Conservation (phyloP, 805 yeast genomes). For the Pichia deserticola region DNA sequence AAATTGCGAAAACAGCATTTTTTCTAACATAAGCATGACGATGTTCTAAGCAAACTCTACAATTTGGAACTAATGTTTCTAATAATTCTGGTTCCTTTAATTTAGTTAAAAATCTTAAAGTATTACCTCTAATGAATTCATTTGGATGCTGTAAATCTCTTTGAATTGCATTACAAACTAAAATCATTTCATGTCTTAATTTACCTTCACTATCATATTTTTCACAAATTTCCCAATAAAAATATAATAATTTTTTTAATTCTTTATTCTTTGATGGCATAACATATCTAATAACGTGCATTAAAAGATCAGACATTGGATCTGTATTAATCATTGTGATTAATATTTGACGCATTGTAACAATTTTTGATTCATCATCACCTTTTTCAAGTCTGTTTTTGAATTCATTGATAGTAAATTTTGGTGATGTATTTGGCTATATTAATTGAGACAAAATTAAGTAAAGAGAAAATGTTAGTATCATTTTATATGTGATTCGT, state of each 20-base stretch:
- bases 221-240: conserved; percentile 97
- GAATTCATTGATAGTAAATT: conserved; percentile 64
- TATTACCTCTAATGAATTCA: conserved; percentile 93
- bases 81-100: conserved; percentile 87
- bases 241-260: conserved; percentile 84
- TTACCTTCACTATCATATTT: conserved; percentile 83
- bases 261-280: conserved; percentile 93
- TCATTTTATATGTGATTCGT: not conserved
- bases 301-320: conserved; percentile 82
- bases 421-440: conserved; percentile 54
- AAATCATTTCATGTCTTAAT: conserved; percentile 96
- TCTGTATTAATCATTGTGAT: conserved; percentile 88
- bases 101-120: conserved; percentile 84
- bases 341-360: conserved; percentile 82
- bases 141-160: conserved; percentile 97
- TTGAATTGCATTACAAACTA: conserved; percentile 96
- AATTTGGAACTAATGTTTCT: conserved; percentile 92
- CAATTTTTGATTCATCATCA: conserved; percentile 78
- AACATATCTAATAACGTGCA: conserved; percentile 95
- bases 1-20: conserved; percentile 89
- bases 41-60: conserved; percentile 85
- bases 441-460: conserved; percentile 4
- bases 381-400: conserved; percentile 79
- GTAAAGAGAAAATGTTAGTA: not conserved
- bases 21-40: conserved; percentile 97